phyloP scores from a whole-genome alignment of 805 yeast species.

The Saccharomyces eubayanus region DNA sequence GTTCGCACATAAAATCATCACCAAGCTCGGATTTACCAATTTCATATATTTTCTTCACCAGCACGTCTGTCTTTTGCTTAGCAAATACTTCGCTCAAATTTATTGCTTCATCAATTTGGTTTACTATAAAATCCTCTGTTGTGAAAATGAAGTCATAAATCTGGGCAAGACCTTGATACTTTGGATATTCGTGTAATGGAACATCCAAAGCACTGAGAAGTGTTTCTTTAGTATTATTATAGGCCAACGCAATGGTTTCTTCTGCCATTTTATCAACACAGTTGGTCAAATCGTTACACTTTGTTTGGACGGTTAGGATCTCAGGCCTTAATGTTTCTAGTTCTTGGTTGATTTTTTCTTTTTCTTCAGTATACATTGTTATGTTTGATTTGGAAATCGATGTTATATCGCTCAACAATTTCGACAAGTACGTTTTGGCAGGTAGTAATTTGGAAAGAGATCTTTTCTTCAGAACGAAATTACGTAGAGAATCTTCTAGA shows the following conservation, averaged over 20 bases:
- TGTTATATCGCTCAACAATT: constrained; percentile 58
- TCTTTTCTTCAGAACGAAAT: constrained; percentile 82
- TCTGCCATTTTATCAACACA: constrained; percentile 59
- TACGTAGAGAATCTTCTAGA: constrained; percentile 75
- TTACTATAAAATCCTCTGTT: constrained; percentile 61
- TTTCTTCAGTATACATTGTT: constrained; percentile 43
- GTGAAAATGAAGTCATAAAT: constrained; percentile 60
- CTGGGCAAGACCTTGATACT: constrained; percentile 53
- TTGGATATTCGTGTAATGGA: constrained; percentile 31
- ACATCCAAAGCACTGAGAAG: constrained; percentile 45
- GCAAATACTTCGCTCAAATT: constrained; percentile 61
- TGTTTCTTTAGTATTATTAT: constrained; percentile 48
- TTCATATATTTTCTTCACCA: constrained; percentile 53
- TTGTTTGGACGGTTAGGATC: constrained; percentile 44
- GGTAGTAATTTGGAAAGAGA: constrained; percentile 84
- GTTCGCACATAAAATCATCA: constrained; percentile 47
- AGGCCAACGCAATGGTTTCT: constrained; percentile 45
- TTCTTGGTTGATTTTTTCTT: constrained; percentile 38
- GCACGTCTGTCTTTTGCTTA: constrained; percentile 45
- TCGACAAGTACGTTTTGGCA: constrained; percentile 76
- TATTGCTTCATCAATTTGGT: constrained; percentile 58
- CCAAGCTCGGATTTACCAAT: constrained; percentile 62
- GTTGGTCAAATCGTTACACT: constrained; percentile 49
- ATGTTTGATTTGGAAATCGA: constrained; percentile 56
- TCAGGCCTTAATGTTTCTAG: constrained; percentile 55